Evolutionary conservation across 208 protist species (phyloP).

Genomic region (Jaenimonas drosophilae): DNA sequence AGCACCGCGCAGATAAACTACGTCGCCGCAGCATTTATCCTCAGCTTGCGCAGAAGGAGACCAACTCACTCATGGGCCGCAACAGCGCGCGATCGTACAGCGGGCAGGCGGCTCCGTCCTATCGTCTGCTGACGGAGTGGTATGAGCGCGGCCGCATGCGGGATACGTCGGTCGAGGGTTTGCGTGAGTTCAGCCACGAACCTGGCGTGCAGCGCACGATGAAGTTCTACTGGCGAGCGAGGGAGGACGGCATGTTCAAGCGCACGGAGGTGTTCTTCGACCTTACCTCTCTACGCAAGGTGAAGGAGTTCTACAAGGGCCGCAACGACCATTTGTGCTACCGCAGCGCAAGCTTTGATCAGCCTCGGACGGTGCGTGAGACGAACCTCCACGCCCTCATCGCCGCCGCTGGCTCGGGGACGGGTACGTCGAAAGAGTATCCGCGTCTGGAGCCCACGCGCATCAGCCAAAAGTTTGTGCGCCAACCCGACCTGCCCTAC

Average conservation of each 20-base stretch:
- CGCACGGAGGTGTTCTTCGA: conserved; percentile 75
- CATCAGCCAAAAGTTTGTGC: conserved; percentile 79
- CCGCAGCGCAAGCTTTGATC: conserved; percentile 64
- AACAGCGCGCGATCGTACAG: conserved; percentile 1
- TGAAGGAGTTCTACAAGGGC: conserved; percentile 79
- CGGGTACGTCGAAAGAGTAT: conserved; percentile 29
- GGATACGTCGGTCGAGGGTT: conserved; percentile 44
- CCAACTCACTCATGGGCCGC: conserved; percentile 1
- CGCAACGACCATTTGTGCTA: conserved; percentile 69
- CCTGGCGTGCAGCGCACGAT: conserved; percentile 60
- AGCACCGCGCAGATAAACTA: conserved; percentile 76
- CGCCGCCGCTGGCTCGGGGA: conserved; percentile 9
- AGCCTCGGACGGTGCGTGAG: conserved; percentile 19
- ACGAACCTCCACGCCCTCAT: conserved; percentile 19
- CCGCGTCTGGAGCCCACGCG: conserved; percentile 66
- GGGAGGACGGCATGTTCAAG: conserved; percentile 73
- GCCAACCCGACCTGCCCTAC: conserved; percentile 25
- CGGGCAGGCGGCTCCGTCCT: conserved; percentile 4
- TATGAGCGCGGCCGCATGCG: conserved; percentile 69
- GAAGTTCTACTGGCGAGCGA: conserved; percentile 78
- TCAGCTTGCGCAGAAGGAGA: neutral
- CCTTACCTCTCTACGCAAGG: conserved; percentile 38
- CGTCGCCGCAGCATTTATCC: conserved; percentile 40
- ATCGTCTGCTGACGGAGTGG: conserved; percentile 52
- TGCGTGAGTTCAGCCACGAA: conserved; percentile 59